These are phyloP conservation scores for Heterobasidion occidentale DNA, from an alignment of 1,284 basidiomycete species.

Conservation along the genomic window DNA sequence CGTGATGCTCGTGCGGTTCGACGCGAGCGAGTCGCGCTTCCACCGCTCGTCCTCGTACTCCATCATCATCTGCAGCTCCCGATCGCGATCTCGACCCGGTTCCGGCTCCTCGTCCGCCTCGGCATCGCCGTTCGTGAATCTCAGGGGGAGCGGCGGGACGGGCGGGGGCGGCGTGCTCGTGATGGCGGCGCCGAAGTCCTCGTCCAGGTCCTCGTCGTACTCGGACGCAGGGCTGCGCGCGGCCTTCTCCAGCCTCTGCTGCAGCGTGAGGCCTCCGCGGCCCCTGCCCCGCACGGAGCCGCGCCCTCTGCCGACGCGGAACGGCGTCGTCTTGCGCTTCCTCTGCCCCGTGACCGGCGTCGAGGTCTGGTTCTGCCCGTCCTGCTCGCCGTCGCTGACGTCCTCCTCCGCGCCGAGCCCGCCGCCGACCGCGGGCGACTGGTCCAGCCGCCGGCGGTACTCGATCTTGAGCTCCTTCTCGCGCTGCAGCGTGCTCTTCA, in stretches of 20 bases:
- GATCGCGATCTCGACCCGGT: conserved; percentile 20
- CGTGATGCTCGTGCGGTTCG: conserved; percentile 34
- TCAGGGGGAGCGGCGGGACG: conserved; percentile 36
- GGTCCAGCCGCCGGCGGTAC: conserved; percentile 37
- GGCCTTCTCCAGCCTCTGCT: conserved; percentile 50
- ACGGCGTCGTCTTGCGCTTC: conserved; percentile 21
- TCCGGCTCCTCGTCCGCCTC: conserved; percentile 17
- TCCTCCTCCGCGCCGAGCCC: conserved; percentile 30
- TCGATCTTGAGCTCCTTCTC: conserved; percentile 76
- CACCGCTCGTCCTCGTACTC: not conserved
- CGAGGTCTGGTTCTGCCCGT: conserved; percentile 22
- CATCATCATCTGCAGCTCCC: conserved; percentile 28
- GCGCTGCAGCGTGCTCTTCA: conserved; percentile 68
- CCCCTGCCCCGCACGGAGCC: conserved; percentile 35
- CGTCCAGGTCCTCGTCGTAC: conserved; percentile 22
- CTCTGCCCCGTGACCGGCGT: not conserved
- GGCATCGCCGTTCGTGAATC: conserved; percentile 26
- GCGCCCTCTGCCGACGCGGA: conserved; percentile 23
- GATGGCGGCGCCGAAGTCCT: conserved; percentile 29
- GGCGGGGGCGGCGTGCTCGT: conserved; percentile 35
- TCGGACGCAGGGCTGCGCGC: conserved; percentile 46
- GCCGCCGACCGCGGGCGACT: conserved; percentile 23
- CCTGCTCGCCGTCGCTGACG: conserved; percentile 32
- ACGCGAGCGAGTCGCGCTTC: conserved; percentile 13
- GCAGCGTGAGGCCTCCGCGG: conserved; percentile 45